Conservation (phyloP, 495 filamentous ascomycete species). For the Neurospora tetrasperma region DNA sequence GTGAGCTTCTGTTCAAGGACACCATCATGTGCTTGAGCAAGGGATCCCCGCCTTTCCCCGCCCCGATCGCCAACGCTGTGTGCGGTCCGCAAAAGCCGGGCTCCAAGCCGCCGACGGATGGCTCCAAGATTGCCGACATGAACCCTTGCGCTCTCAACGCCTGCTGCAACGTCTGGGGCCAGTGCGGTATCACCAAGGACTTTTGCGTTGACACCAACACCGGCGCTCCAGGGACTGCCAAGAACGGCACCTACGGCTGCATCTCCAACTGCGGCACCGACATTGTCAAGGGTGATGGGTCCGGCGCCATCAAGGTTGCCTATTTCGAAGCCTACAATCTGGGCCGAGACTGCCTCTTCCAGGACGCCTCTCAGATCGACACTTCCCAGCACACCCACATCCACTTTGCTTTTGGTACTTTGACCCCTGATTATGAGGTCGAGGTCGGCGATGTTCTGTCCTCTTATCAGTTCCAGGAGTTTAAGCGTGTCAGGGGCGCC, state of each 20-base stretch:
- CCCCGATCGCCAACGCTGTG: slow-evolving; percentile 10
- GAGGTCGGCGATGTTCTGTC: slow-evolving; percentile 7
- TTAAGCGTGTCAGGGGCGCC: slow-evolving; percentile 12
- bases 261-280: slow-evolving; percentile 36
- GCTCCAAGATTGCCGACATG: slow-evolving; percentile 2
- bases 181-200: slow-evolving; percentile 35
- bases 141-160: slow-evolving; percentile 8
- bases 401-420: slow-evolving; percentile 17
- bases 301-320: slow-evolving; percentile 12
- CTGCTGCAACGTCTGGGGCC: slow-evolving; percentile 24
- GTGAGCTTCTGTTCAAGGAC: slow-evolving; percentile 18
- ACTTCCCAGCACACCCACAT: slow-evolving; percentile 17
- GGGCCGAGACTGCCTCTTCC: slow-evolving; percentile 17
- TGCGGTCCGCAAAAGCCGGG: slow-evolving; percentile 23
- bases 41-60: slow-evolving; percentile 38
- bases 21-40: slow-evolving; percentile 38
- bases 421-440: slow-evolving; percentile 10
- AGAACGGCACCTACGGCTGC: slow-evolving; percentile 28
- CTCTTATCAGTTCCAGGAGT: slow-evolving; percentile 13
- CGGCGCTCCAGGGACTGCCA: slow-evolving; percentile 26
- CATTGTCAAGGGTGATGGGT: slow-evolving; percentile 7
- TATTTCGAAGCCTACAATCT: slow-evolving; percentile 25
- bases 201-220: slow-evolving; percentile 31
- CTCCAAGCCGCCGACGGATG: neutral
- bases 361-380: slow-evolving; percentile 10